Base-by-base conservation (phyloP, 2,329 filamentous ascomycete species). In the Alternaria novae-zelandiae region DNA sequence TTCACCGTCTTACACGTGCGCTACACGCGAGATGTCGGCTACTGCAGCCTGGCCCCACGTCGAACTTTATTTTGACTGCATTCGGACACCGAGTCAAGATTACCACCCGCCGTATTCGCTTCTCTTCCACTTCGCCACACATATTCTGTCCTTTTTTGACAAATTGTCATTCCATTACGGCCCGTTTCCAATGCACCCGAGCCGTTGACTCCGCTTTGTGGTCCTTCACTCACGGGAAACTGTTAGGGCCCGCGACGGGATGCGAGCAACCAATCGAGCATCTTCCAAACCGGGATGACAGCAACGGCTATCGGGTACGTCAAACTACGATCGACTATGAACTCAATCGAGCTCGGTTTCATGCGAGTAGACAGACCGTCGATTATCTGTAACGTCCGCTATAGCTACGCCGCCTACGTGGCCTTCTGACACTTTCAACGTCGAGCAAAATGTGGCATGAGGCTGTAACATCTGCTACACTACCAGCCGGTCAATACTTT, bases 51-150 rank as follows among this genome's bases (percentile, higher is more conserved):
- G 45, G 57, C 47, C n/a, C 47, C 25, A 26, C 11, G 25, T 25
- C 9, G 49, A 60, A 55, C 57, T 36, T 21, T 60, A 60, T 49
- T 60, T 13, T 21, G 26, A 43, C 57, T 41, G 50, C 57, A 43
- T 47, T 25, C 46, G 28, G 28, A 46, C 15, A 28, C 17, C 44
- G 57, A 50, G 51, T 60, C 57, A 55, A 60, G 57, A 51, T 49
- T 45, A 55, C 44, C 21, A 21, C 21, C 23, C 44, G 51, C 43
- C 46, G 17, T 45, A 26, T 28, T 26, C 36, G 28, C 57, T 54
- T 26, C 57, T 23, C 41, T 20, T 23, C 45, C 17, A 12, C 12
- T 3, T 59, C 17, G 28, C 50, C 28, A 26, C n/a, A 11, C 47
- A 25, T n/a, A 17, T 25, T 28, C n/a, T 12, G 51, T 43, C 30